Base-by-base conservation (phyloP, 371 early-diverging fungal genomes). In the Actinomucor elegans region DNA sequence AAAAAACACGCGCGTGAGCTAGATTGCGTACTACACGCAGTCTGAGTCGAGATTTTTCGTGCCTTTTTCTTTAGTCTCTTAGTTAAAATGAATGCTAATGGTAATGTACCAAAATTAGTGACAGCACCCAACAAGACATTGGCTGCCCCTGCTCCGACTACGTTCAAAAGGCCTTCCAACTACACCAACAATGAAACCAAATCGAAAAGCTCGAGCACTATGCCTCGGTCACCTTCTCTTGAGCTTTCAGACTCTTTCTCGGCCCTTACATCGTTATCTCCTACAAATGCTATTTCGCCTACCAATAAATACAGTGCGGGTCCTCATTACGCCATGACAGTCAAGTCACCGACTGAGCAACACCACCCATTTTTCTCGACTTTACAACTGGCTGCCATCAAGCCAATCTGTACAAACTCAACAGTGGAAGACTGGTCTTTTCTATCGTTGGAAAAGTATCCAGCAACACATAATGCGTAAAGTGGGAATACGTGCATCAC, bases 381-480 rank as follows among this genome's bases (percentile, higher is more conserved):
- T 5, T 18, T 55, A 15, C 81, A 81, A 44, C 48, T 70, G 21
- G 55, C 64, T 12, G 66, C 71, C 15, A 66, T 79, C n/a, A 77
- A 75, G 36, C 62, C 77, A 0, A 58, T 81, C 29, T 75, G 77
- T 44, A 75, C 79, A 10, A n/a, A 61, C 36, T 37, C 38, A 14
- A 21, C 55, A 20, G 33, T 51, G 31, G 69, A 73, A 55, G 57
- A 66, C 21, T 64, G 55, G 38, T 40, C 66, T 5, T 71, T 83
- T 26, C 48, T 83, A 21, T 59, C 65, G 10, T 52, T 43, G n/a
- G 61, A 73, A 35, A 83, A 80, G 55, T 80, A 73, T 43, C 80
- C 80, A 26, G 46, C 71, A 23, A 63, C 74, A 23, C 66, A 62
- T 43, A 67, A 73, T 27, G 55, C 75, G 83, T 80, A 67, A 71